A percentile compares a stretch with the other conserved stretches of the same genome.
phyloP scores from a whole-genome alignment of 805 yeast genomes.

The Maudiozyma saulgeensis region DNA sequence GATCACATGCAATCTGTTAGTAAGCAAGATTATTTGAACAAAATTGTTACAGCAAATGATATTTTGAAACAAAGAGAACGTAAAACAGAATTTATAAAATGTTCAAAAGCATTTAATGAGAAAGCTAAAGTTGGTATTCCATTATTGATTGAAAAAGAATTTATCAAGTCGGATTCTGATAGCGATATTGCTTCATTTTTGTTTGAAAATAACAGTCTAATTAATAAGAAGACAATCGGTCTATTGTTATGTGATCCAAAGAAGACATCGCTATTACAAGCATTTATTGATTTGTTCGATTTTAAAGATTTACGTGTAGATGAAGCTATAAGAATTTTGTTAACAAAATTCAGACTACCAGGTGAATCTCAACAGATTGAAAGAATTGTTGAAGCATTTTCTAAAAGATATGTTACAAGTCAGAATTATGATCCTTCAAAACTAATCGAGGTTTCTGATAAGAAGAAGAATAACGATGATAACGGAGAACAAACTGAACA shows the following conservation, averaged over 20 bases:
- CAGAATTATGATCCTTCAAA: constrained; percentile 32
- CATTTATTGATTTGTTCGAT: constrained; percentile 64
- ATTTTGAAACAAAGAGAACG: constrained; percentile 29
- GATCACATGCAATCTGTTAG: constrained; percentile 30
- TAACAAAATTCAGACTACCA: constrained; percentile 81
- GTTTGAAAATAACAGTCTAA: constrained; percentile 65
- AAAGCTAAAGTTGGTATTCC: constrained; percentile 70
- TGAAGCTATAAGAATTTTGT: constrained; percentile 76
- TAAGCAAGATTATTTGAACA: constrained; percentile 17
- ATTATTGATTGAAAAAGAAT: constrained; percentile 52
- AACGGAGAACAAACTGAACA: constrained; percentile 11
- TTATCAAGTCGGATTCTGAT: constrained; percentile 46
- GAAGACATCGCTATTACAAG: constrained; percentile 47
- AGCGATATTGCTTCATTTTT: constrained; percentile 67
- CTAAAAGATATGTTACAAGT: constrained; percentile 64
- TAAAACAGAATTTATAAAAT: constrained; percentile 69
- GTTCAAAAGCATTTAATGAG: constrained; percentile 66
- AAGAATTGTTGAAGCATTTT: constrained; percentile 78
- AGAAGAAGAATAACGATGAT: constrained; percentile 2
- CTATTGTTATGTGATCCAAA: constrained; percentile 73
- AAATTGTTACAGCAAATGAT: constrained; percentile 15
- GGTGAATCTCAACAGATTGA: constrained; percentile 98
- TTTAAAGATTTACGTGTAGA: constrained; percentile 77
- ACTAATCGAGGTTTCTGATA: background rate
- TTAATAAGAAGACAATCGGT: constrained; percentile 83